A percentile compares a stretch with the other conserved stretches of the same genome.
phyloP scores from a whole-genome alignment of 2,329 filamentous ascomycete genomes.

The Trichoderma polysporum region DNA sequence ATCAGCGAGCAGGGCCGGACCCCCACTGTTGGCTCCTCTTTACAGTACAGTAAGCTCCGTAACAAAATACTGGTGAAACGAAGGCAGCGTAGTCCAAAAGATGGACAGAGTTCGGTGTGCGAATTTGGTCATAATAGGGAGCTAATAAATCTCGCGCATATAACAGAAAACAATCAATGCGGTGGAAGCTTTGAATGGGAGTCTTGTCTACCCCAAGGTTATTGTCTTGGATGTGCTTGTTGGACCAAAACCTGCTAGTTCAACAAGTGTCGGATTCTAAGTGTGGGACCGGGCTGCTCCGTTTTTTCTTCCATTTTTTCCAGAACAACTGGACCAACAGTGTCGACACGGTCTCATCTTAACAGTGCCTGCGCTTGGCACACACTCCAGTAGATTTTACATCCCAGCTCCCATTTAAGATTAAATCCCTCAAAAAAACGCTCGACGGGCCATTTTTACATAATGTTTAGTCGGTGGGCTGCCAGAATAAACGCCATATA shows the following conservation, averaged over 20 bases:
- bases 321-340: neutral
- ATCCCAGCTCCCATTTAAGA: neutral
- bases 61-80: neutral
- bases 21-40: constrained; percentile 1
- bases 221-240: no score
- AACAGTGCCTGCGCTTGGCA: neutral
- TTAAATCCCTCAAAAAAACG: constrained; percentile 2
- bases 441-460: neutral
- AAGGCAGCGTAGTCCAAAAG: neutral
- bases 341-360: neutral
- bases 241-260: no score
- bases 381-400: neutral
- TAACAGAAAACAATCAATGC: neutral
- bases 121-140: neutral
- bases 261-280: neutral
- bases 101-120: neutral
- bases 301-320: no score
- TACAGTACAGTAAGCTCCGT: neutral
- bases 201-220: no score
- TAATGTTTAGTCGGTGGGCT: neutral
- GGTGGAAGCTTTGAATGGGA: no score
- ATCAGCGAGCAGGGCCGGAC: neutral
- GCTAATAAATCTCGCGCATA: neutral
- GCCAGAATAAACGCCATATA: neutral
- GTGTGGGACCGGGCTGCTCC: neutral